Evolutionary conservation across 2,329 filamentous ascomycete genomes (phyloP), one percentile per base, ranked within the genome.

Genomic region (Pyrenochaeta sp.): DNA sequence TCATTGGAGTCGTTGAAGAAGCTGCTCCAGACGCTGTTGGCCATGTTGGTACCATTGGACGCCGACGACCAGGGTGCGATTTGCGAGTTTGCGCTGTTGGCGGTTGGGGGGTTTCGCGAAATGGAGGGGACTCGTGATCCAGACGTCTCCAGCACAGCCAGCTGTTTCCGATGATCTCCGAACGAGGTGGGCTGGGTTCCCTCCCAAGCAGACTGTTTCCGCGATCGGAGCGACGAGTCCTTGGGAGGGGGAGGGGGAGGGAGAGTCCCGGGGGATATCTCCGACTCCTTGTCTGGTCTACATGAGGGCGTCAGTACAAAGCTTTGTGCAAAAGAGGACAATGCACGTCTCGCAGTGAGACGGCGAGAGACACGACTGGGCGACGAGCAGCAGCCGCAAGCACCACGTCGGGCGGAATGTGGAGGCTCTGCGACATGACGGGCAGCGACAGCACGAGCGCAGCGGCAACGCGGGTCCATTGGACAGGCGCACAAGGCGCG

Each of bases 1-100:
- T 92, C 88, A 74, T 81, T 87, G 22, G 87, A 89, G 65, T 91
- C 86, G 69, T 90, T 84, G 72, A 84, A 88, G 71, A 90, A 91
- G 68, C 78, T 87, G 48, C 69, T 65, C 59, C 65, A 78, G 28
- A 77, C 70, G 44, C 70, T 75, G 27, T 72, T 69, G 14, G 75
- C 68, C 68, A 77, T 74, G 29, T 62, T 62, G 21, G 64, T 60
- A 30, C 70, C 68, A 60, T 72, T 72, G 39, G 61, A 53, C 22
- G 46, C 49, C 7, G 53, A 53, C 20, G 85, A 81, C 56, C 81
- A 83, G 46, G 78, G 73, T 45, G 77, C 75, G 24, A 77, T 74
- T 55, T 77, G 72, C 28, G 78, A 79, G 44, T 75, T 78, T 23
- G 78, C 75, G 34, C 80, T 77, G 24, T 52, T 42, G n/a, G 78